Percentiles rank a stretch among this genome's conserved stretches.
phyloP scores from a whole-genome alignment of 2,329 filamentous ascomycete species.

The Venturia pyrina region DNA sequence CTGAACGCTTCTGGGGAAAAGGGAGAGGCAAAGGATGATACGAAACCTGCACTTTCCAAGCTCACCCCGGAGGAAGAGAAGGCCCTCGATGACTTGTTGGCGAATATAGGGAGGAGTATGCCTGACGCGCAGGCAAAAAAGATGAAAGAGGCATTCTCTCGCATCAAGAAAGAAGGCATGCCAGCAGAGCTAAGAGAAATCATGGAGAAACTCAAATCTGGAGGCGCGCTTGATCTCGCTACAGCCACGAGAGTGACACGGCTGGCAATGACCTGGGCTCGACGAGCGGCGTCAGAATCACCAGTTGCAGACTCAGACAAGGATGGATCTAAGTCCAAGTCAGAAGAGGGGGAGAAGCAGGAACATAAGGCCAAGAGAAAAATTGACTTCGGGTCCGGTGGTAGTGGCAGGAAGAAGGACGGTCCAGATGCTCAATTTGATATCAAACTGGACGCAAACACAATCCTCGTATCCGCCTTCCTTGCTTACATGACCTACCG shows the following conservation, averaged over 20 bases:
- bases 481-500: conserved; percentile 54
- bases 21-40: conserved; percentile 25
- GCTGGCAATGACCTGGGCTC: conserved; percentile 46
- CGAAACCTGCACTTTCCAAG: conserved; percentile 28
- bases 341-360: conserved; percentile 29
- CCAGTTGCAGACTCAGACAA: conserved; percentile 23
- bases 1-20: conserved; percentile 30
- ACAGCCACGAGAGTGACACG: conserved; percentile 52
- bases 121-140: conserved; percentile 51
- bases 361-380: conserved; percentile 31
- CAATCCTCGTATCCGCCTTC: conserved; percentile 47
- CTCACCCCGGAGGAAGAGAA: conserved; percentile 47
- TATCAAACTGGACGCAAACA: conserved; percentile 45
- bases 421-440: conserved; percentile 31
- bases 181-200: conserved; percentile 58
- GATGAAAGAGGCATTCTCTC: conserved; percentile 47
- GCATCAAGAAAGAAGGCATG: conserved; percentile 58
- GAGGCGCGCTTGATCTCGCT: conserved; percentile 39
- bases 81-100: conserved; percentile 47
- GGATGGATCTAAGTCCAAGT: conserved; percentile 18
- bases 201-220: conserved; percentile 44
- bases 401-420: conserved; percentile 26
- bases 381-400: conserved; percentile 25
- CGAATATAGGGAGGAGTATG: conserved; percentile 46
- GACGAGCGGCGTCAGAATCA: conserved; percentile 36